Percentiles rank a stretch among this genome's conserved stretches.
Conservation (phyloP, 1,139 yeast species). For the Blastobotrys elegans region DNA sequence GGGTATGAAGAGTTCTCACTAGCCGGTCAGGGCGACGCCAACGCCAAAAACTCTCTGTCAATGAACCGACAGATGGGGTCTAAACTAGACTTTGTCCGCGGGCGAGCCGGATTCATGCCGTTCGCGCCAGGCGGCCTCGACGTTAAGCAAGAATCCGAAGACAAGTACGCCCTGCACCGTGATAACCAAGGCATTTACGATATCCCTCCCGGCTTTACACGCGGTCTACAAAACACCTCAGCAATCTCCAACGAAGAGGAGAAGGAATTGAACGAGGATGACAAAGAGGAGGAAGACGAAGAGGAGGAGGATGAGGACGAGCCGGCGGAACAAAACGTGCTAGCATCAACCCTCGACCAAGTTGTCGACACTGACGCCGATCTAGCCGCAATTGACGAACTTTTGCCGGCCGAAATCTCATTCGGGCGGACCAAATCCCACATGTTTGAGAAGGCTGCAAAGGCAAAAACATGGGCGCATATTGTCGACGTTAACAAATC, state of each 20-base stretch:
- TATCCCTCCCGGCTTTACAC: constrained; percentile 71
- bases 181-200: constrained; percentile 74
- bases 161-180: constrained; percentile 48
- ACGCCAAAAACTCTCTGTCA: constrained; percentile 66
- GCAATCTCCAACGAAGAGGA: constrained; percentile 28
- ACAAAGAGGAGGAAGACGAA: constrained; percentile 29
- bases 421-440: constrained; percentile 38
- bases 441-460: constrained; percentile 19
- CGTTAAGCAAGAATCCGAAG: constrained; percentile 3
- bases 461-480: constrained; percentile 85
- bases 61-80: constrained; percentile 63
- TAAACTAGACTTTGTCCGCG: constrained; percentile 57
- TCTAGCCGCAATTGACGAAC: constrained; percentile 56
- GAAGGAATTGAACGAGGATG: constrained; percentile 24
- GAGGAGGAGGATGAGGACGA: constrained; percentile 26
- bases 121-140: constrained; percentile 83
- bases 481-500: constrained; percentile 81
- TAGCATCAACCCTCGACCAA: background rate
- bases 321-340: background rate
- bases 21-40: constrained; percentile 43
- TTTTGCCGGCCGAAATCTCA: constrained; percentile 63
- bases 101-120: constrained; percentile 74
- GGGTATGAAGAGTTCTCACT: constrained; percentile 60
- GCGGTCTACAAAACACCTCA: constrained; percentile 51
- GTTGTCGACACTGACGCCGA: constrained; percentile 16